A percentile compares a stretch with the other conserved stretches of the same genome.
Conservation (phyloP, 1,139 yeast genomes). For the Diutina pseudorugosa region DNA sequence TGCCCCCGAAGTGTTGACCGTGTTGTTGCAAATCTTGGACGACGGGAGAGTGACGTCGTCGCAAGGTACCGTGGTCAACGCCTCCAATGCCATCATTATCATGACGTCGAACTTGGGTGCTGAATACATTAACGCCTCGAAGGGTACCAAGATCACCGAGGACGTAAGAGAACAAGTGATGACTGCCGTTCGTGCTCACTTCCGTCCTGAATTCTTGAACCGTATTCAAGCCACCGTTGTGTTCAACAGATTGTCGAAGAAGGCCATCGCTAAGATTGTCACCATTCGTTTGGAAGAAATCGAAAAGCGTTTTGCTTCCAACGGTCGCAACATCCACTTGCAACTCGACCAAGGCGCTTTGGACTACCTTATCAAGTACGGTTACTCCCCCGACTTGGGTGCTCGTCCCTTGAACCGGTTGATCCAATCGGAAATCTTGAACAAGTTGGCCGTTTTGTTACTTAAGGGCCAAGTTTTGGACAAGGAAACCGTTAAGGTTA, state of each 20-base stretch:
- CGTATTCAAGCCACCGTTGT: conserved; percentile 88
- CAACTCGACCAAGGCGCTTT: conserved; percentile 62
- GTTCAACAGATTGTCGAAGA: conserved; percentile 83
- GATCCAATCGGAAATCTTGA: conserved; percentile 78
- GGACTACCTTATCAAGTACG: conserved; percentile 70
- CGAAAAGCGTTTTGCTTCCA: conserved; percentile 71
- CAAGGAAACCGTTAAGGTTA: conserved; percentile 69
- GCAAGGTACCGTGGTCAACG: conserved; percentile 85
- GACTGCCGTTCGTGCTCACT: conserved; percentile 78
- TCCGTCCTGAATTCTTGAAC: conserved; percentile 95
- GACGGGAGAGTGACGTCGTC: conserved; percentile 95
- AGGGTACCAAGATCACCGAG: conserved; percentile 50
- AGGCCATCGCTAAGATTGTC: conserved; percentile 87
- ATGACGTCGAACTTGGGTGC: conserved; percentile 99
- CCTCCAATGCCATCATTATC: conserved; percentile 82
- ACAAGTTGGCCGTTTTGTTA: conserved; percentile 77
- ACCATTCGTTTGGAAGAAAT: conserved; percentile 73
- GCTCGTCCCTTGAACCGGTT: conserved; percentile 95
- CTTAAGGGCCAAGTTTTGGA: conserved; percentile 80
- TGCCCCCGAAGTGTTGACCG: conserved; percentile 95
- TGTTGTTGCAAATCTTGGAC: conserved; percentile 81
- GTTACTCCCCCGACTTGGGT: conserved; percentile 89
- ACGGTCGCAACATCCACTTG: conserved; percentile 66
- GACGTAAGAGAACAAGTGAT: conserved; percentile 67
- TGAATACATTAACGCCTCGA: conserved; percentile 63